These are phyloP conservation scores for Lasiosphaeriaceae sp. DNA, from an alignment of 495 filamentous ascomycete species.

Conservation along the genomic window DNA sequence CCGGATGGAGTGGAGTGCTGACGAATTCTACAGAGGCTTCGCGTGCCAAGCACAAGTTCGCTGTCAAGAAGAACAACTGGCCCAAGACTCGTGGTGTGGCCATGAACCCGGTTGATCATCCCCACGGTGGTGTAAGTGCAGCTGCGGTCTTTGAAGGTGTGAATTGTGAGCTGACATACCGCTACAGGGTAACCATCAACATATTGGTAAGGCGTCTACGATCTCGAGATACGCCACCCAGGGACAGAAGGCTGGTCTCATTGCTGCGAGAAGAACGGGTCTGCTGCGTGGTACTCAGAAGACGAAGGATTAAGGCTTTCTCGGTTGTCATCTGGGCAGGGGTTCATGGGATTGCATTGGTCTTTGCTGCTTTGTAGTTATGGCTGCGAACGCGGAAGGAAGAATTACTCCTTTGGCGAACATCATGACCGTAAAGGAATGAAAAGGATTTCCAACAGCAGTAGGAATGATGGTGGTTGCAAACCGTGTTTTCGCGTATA, in stretches of 20 bases:
- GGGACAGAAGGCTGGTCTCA: conserved; percentile 99
- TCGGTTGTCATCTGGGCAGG: conserved; percentile 50
- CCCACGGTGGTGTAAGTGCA: conserved; percentile 76
- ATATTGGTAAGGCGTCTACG: conserved; percentile 99
- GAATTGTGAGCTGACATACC: conserved; percentile 29
- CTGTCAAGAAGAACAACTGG: conserved; percentile 99
- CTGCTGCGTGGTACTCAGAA: conserved; percentile 99
- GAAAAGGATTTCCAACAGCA: conserved; percentile 33
- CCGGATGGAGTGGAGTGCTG: conserved; percentile 15
- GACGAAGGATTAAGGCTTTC: conserved; percentile 81
- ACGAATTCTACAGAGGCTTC: conserved; percentile 69
- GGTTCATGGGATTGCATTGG: conserved; percentile 52
- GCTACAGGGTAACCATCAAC: conserved; percentile 95
- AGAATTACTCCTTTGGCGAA: conserved; percentile 29
- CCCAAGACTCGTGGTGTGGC: conserved; percentile 99
- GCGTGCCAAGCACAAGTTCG: conserved; percentile 98
- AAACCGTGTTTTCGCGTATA: not conserved
- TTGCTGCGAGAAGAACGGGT: conserved; percentile 98
- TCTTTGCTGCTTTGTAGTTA: conserved; percentile 55
- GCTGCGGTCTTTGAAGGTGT: not conserved
- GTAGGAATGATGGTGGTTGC: conserved; percentile 9
- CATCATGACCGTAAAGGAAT: conserved; percentile 34
- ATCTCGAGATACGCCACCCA: conserved; percentile 95
- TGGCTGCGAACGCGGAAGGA: conserved; percentile 38
- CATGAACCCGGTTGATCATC: conserved; percentile 99